Evolutionary conservation across 1,139 yeast genomes (phyloP).

Genomic region (Blastobotrys niveus): DNA sequence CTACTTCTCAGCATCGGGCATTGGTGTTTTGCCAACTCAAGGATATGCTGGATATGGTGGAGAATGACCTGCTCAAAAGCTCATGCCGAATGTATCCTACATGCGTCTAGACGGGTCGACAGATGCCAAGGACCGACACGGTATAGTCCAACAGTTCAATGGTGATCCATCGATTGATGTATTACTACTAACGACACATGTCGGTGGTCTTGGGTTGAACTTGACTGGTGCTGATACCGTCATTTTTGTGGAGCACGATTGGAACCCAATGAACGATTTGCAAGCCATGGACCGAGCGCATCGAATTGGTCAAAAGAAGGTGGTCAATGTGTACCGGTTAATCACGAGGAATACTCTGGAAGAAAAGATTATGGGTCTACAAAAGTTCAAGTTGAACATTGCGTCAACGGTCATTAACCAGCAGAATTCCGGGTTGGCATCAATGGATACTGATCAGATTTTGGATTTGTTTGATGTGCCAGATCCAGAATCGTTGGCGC

Average conservation of each 20-base stretch:
- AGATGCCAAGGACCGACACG: constrained; percentile 88
- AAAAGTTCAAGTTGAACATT: constrained; percentile 93
- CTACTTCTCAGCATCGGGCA: constrained; percentile 82
- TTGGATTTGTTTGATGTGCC: constrained; percentile 82
- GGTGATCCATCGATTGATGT: constrained; percentile 97
- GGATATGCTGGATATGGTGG: constrained; percentile 97
- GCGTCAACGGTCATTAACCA: constrained; percentile 96
- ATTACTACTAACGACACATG: constrained; percentile 85
- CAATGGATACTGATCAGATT: constrained; percentile 95
- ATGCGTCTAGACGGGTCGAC: constrained; percentile 95
- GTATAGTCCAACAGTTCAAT: constrained; percentile 85
- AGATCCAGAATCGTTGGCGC: constrained; percentile 41
- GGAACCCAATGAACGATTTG: constrained; percentile 99
- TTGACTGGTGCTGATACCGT: constrained; percentile 99
- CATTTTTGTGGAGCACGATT: constrained; percentile 96
- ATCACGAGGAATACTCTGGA: constrained; percentile 91
- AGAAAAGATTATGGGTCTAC: constrained; percentile 97
- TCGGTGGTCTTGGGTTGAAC: constrained; percentile 95
- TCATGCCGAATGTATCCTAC: constrained; percentile 87
- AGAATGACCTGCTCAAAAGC: constrained; percentile 74
- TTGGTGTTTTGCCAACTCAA: constrained; percentile 92
- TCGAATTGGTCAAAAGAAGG: constrained; percentile 95
- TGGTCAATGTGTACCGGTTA: constrained; percentile 88
- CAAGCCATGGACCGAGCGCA: constrained; percentile 99
- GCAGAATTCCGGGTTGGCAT: constrained; percentile 87